These are phyloP conservation scores for Naganishia cerealis DNA, from an alignment of 1,284 basidiomycete species.

Conservation along the genomic window DNA sequence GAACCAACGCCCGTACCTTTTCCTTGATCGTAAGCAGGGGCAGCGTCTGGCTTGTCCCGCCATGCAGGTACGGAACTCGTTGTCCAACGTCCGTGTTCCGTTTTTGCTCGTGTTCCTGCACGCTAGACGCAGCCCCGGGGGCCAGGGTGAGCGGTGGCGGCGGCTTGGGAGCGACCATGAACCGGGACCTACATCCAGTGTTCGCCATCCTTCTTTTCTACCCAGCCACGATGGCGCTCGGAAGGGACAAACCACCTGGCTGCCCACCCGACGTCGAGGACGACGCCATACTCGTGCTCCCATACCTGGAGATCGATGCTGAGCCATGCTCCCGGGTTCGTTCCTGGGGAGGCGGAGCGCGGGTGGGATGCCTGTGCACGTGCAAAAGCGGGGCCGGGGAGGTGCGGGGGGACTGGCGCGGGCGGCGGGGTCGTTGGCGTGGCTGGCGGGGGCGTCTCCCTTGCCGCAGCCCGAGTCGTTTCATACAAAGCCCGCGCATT, in stretches of 20 bases:
- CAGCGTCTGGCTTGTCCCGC: constrained; percentile 37
- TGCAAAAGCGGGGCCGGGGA: not conserved
- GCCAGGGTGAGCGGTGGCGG: too few relatives aligned
- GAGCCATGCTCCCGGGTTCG: constrained; percentile 40
- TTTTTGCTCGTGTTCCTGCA: constrained; percentile 44
- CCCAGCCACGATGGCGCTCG: constrained; percentile 23
- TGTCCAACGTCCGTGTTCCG: constrained; percentile 38
- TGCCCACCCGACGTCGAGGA: constrained; percentile 46
- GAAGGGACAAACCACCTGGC: constrained; percentile 40
- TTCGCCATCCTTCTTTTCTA: constrained; percentile 40
- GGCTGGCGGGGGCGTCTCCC: too few relatives aligned
- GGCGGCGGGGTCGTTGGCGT: not conserved
- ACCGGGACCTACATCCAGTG: constrained; percentile 46
- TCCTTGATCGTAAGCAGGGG: constrained; percentile 12
- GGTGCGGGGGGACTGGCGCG: not conserved
- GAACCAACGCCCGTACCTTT: constrained; percentile 20
- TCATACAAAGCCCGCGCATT: constrained; percentile 2
- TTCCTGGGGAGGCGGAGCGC: not conserved
- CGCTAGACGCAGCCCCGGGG: too few relatives aligned
- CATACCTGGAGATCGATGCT: constrained; percentile 42
- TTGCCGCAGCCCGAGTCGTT: too few relatives aligned
- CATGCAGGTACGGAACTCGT: constrained; percentile 38
- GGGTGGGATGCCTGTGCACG: not conserved
- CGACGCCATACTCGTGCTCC: constrained; percentile 41
- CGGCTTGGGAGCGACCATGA: not conserved